These are phyloP conservation scores for Monilinia fructigena DNA, from an alignment of 2,329 filamentous ascomycete genomes.

Conservation along the genomic window DNA sequence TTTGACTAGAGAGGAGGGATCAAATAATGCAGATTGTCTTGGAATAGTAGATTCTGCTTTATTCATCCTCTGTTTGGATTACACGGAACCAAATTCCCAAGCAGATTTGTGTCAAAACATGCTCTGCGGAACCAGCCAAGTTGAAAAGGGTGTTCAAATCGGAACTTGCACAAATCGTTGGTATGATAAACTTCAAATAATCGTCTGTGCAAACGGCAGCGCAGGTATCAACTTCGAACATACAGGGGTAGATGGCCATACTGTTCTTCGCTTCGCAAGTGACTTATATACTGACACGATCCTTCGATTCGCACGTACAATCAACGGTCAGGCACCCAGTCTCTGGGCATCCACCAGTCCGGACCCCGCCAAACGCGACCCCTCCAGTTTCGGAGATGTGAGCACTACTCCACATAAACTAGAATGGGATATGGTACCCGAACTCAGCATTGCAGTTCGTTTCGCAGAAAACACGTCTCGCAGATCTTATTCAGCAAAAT, in stretches of 20 bases:
- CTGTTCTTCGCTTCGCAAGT: conserved; percentile 91
- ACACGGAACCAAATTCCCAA: conserved; percentile 77
- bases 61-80: conserved; percentile 89
- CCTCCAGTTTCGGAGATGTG: conserved; percentile 87
- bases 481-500: conserved; percentile 93
- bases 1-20: conserved; percentile 78
- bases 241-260: conserved; percentile 96
- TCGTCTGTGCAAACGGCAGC: conserved; percentile 97
- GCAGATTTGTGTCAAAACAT: conserved; percentile 95
- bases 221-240: conserved; percentile 99
- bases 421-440: conserved; percentile 95
- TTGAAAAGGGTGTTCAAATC: conserved; percentile 91
- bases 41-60: conserved; percentile 92
- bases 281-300: conserved; percentile 98
- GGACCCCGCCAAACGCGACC: conserved; percentile 88
- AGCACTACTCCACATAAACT: conserved; percentile 92
- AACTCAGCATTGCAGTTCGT: conserved; percentile 84
- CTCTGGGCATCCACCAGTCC: conserved; percentile 90
- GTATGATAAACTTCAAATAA: conserved; percentile 99
- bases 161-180: conserved; percentile 97
- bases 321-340: conserved; percentile 89
- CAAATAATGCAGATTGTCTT: conserved; percentile 95
- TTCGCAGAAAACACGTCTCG: conserved; percentile 95
- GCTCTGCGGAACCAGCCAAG: conserved; percentile 91
- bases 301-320: conserved; percentile 87